Base-by-base conservation (phyloP, 805 yeast genomes). In the Yamadazyma philogaea region DNA sequence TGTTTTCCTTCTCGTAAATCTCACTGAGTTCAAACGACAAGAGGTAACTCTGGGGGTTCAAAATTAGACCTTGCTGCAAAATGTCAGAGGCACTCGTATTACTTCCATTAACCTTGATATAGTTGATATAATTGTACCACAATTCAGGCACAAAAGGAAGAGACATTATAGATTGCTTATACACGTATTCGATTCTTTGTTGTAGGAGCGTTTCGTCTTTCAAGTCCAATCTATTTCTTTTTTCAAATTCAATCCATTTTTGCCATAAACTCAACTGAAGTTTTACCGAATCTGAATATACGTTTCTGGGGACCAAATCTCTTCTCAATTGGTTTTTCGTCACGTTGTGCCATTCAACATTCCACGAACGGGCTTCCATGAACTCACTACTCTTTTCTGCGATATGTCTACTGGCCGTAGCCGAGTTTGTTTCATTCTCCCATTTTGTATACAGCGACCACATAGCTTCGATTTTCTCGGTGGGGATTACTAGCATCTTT, bases 361-460 rank as follows among this genome's bases (percentile, higher is more conserved):
- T 78, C 65, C 85, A 72, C 0, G 93, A 76, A 48, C 96, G 74
- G 1, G 96, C 90, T 50, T 77, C 80, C 96, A 91, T 87, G 58
- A 89, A 93, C 11, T 80, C 84, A 3, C 86, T 81, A 10, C 95
- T 84, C 46, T 80, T 74, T 52, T 90, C 97, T 34, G 86, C 81
- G 40, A 90, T 82, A 56, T 84, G 81, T 60, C 87, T 87, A 54
- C 95, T 79, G 3, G 96, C 93, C 3, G 90, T 84, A 15, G 83
- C 67, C 27, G 84, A 70, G 55, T 84, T 85, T 15, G 81, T 65
- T 30, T 81, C 83, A 53, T 82, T 87, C 62, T 91, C 98, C 81
- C 93, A 93, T 45, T 74, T 70, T 17, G 87, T 82, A 61, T 89
- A 91, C 39, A 70, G 80, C 45, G 77, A 70, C 99, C 99, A 91